Evolutionary conservation across 2,329 filamentous ascomycete genomes (phyloP), one percentile per base, ranked within the genome.

Genomic region (Fusarium neocosmosporiellum): DNA sequence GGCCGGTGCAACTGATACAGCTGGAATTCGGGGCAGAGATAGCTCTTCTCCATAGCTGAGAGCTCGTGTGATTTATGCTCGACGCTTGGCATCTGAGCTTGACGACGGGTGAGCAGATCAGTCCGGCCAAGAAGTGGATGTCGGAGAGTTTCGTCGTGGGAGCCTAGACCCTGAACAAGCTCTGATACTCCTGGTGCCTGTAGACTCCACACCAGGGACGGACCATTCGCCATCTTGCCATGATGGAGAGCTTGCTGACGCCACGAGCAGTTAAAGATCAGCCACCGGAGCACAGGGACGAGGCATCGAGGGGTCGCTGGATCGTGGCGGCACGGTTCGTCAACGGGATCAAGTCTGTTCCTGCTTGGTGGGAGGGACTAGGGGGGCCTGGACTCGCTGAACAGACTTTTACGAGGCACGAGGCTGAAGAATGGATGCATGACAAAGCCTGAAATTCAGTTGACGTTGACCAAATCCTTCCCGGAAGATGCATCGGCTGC

Each of bases 321-420:
- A 69, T 69, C 46, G 71, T 74, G 71, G 71, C 71, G 48, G 59
- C 34, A 59, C 58, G 55, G 34, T 70, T 63, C 31, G 41, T 43
- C 67, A 70, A 74, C 67, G 71, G 70, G 54, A 57, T 59, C 36
- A 43, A 27, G 24, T 69, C 59, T 69, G 71, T 69, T 71, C 67
- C 59, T 66, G 59, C 59, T 65, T 58, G 48, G 24, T 61, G 60
- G 54, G 53, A 48, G 43, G 57, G 41, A 48, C 53, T 24, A 61
- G 41, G 69, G 55, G 36, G 71, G 71, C 71, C 71, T 69, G 29
- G 71, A 71, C 64, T 68, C 39, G 67, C n/a, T 43, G 50, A 72
- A 66, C 63, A 62, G 34, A 65, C 59, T 73, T 71, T 71, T 46
- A 20, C 20, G 13, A 41, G 48, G 67, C 37, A 71, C 37, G 34